Evolutionary conservation across 2,329 filamentous ascomycete species (phyloP).

Genomic region (Penicillium fuscoglaucum): DNA sequence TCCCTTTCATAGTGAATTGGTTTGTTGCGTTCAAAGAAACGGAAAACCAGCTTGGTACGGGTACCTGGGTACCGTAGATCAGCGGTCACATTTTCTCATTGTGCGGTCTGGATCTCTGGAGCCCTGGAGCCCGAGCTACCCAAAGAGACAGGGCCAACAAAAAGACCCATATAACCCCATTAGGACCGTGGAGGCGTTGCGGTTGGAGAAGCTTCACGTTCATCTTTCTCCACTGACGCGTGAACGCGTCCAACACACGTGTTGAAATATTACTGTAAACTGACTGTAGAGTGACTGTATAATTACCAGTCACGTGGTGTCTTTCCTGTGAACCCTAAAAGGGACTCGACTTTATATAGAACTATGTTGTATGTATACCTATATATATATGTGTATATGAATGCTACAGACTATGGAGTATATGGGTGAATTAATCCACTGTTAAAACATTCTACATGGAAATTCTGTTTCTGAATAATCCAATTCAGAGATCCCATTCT

Average conservation of each 20-base stretch:
- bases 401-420: neutral
- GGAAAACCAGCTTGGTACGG: neutral
- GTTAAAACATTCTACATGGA: neutral
- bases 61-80: constrained; percentile 8
- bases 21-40: constrained; percentile 6
- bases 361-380: too few relatives aligned
- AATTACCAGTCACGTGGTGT: neutral
- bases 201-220: constrained; percentile 9
- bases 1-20: neutral
- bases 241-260: constrained; percentile 8
- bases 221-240: constrained; percentile 5
- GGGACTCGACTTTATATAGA: too few relatives aligned
- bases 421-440: neutral
- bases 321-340: neutral
- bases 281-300: neutral
- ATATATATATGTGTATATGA: too few relatives aligned
- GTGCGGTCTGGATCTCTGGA: constrained; percentile 14
- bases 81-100: constrained; percentile 12
- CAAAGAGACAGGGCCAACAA: neutral
- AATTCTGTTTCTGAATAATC: neutral
- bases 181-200: neutral
- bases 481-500: neutral
- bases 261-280: neutral
- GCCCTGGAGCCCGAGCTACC: constrained; percentile 1
- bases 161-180: constrained; percentile 9